Conservation (phyloP, 1,139 yeast species). For the Kodamaea alishanica region DNA sequence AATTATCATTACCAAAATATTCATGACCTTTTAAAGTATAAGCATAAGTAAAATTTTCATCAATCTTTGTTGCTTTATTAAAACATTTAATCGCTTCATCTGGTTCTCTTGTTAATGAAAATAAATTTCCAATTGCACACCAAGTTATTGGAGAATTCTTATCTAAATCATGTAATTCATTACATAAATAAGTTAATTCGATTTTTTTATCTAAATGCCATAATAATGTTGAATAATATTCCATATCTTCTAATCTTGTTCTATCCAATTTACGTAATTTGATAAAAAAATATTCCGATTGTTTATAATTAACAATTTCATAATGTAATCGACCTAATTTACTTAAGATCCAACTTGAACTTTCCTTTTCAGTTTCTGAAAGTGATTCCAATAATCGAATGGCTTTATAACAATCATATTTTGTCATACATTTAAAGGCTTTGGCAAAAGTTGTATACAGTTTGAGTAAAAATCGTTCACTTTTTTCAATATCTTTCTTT, state of each 20-base stretch:
- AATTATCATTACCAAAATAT: constrained; percentile 80
- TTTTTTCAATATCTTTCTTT: constrained; percentile 35
- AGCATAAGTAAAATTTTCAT: constrained; percentile 79
- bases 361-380: constrained; percentile 59
- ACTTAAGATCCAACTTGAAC: constrained; percentile 79
- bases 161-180: constrained; percentile 70
- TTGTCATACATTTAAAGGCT: constrained; percentile 59
- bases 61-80: constrained; percentile 68
- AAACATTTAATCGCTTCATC: constrained; percentile 90
- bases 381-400: constrained; percentile 62
- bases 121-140: constrained; percentile 89
- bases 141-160: constrained; percentile 76
- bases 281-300: constrained; percentile 62
- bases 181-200: constrained; percentile 77
- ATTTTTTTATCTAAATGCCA: constrained; percentile 90
- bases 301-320: constrained; percentile 83
- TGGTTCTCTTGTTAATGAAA: constrained; percentile 78
- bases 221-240: constrained; percentile 78
- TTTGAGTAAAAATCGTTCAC: constrained; percentile 45
- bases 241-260: constrained; percentile 87
- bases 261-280: constrained; percentile 67
- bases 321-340: constrained; percentile 78
- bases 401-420: constrained; percentile 79
- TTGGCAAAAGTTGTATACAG: constrained; percentile 62
- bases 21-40: constrained; percentile 95